Base-by-base conservation (phyloP, 768 basidiomycete genomes). In the Lentinula guzmanii region DNA sequence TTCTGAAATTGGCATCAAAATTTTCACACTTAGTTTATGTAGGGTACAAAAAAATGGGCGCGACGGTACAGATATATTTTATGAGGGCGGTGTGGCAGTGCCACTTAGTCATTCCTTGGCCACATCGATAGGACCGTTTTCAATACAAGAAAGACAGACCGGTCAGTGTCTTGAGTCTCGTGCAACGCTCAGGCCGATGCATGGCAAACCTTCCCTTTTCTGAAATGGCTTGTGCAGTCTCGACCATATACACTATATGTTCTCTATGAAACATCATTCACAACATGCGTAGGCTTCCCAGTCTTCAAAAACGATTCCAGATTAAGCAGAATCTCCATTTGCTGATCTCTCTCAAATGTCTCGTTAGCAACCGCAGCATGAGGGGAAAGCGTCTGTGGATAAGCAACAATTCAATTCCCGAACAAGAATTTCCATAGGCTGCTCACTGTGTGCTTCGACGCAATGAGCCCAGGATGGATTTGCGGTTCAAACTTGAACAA, bases 381-480 rank as follows among this genome's bases (percentile, higher is more conserved):
- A 6, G 61, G 61, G 21, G 18, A 35, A 7, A 62, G 34, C 5
- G 52, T 62, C 61, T 61, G 34, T 6, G 53, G 8, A 35, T 31
- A 7, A 53, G 52, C 8, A 16, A 2, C 4, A 16, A 16, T 11
- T n/a, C 5, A 21, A n/a, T 4, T 21, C 41, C 6, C 21, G 37
- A 41, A 1, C 34, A 11, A 3, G n/a, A 33, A 15, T 3, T 24
- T 43, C 4, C 5, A 13, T 5, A 45, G 39, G n/a, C 16, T 42
- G 43, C 55, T 56, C 18, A 56, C 55, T 5, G 55, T 56, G n/a
- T 28, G 55, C 11, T n/a, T 13, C 16, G 55, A 56, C 1, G 24
- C 41, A 42, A 56, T 28, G 18, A 67, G 65, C 6, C 66, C 65
- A 0, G 64, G 62, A 43, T 67, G 63, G 21, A 67, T 65, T 11